Conservation (phyloP, 2,329 filamentous ascomycete genomes). For the Neobulgaria alba region DNA sequence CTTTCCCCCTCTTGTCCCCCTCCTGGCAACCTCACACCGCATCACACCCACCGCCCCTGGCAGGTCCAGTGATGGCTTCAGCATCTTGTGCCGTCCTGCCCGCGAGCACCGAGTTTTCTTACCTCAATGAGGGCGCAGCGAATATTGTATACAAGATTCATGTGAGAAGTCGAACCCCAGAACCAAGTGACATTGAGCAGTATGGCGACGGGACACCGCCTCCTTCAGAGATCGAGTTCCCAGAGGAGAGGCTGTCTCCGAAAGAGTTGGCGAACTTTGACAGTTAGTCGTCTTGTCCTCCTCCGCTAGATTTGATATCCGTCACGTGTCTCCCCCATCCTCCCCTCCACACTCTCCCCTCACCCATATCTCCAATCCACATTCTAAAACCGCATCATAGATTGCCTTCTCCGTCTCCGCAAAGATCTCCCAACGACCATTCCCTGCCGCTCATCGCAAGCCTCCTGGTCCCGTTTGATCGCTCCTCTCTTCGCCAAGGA, state of each 20-base stretch:
- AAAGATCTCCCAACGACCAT: conserved; percentile 45
- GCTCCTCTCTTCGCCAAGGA: conserved; percentile 45
- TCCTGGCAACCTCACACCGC: too few species aligned
- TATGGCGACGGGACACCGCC: conserved; percentile 25
- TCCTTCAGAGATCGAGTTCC: conserved; percentile 17
- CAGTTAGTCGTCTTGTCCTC: conserved; percentile 8
- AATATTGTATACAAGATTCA: conserved; percentile 64
- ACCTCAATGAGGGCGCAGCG: conserved; percentile 62
- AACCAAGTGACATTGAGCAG: conserved; percentile 28
- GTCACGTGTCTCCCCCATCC: too few species aligned
- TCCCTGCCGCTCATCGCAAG: conserved; percentile 32
- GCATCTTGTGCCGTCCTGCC: conserved; percentile 3
- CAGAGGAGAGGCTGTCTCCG: neutral
- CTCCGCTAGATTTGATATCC: neutral
- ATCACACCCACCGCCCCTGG: too few species aligned
- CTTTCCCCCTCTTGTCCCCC: too few species aligned
- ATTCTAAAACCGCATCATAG: too few species aligned
- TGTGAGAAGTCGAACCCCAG: conserved; percentile 22
- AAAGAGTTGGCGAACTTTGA: conserved; percentile 4
- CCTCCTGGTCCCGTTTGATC: conserved; percentile 44
- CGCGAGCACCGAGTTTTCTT: conserved; percentile 20
- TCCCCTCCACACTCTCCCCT: too few species aligned
- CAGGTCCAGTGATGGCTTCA: neutral
- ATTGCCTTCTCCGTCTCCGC: conserved; percentile 51
- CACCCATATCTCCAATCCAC: too few species aligned